Evolutionary conservation across 164 flowering plant species (phyloP), one percentile per base, ranked within the genome.

Genomic region (Kalanchoe fedtschenkoi): DNA sequence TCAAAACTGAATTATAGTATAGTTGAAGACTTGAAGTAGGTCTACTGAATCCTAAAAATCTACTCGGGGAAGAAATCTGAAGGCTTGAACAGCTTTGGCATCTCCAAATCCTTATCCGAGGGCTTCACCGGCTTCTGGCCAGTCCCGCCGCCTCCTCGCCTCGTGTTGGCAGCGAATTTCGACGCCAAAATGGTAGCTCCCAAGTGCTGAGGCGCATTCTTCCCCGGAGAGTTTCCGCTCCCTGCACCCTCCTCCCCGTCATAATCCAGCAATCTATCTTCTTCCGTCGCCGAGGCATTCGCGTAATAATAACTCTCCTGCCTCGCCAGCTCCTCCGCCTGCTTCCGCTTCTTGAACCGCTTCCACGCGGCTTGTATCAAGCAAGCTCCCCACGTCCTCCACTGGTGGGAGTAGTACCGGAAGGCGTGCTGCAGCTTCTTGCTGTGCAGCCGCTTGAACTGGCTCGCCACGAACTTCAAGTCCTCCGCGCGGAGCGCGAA

Each of bases 301-400:
- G 53, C 13, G 26, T 62, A 34, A 61, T 63, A 63, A 42, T 15
- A 8, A 42, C 71, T 47, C 66, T 82, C 83, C n/a, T 76, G 72
- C 43, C 58, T 69, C 4, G 68, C 68, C 57, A 82, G 55, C 29
- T 82, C 86, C 66, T 71, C 65, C 0, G 78, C 78, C 26, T 72
- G 33, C 61, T 68, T 77, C 21, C 76, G 69, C 71, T 68, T 73
- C 58, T 37, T 63, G 15, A 53, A 62, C 37, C 83, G 28, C 39
- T 82, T 77, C 83, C 86, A 79, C 2, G 86, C 83, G 4, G 68
- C 69, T 44, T 79, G 80, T 63, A 81, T 70, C 58, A 66, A 75
- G 66, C 81, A 74, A 53, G 86, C 72, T 30, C 80, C 86, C 83
- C 83, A 81, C 0, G 83, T 71, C 68, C 83, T 71, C 86, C 83